Evolutionary conservation across 306 rosid genomes (phyloP).

Genomic region (Cicer cuneatum): DNA sequence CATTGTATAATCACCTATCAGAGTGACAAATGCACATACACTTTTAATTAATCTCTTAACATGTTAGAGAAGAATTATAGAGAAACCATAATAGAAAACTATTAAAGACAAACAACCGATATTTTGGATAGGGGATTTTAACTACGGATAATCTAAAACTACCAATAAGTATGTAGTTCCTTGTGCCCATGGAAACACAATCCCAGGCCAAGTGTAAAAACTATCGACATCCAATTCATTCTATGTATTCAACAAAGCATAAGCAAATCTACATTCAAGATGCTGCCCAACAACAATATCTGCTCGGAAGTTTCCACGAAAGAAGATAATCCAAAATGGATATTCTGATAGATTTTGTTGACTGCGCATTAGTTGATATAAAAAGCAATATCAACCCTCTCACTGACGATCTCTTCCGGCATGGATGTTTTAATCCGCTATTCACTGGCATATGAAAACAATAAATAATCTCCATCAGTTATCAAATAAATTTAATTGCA

Average conservation of each 20-base stretch:
- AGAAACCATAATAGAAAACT: not conserved
- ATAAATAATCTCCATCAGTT: not conserved
- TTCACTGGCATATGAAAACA: constrained; percentile 35
- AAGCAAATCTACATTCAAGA: constrained; percentile 32
- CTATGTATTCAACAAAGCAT: not conserved
- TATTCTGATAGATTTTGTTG: constrained; percentile 9
- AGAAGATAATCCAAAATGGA: constrained; percentile 23
- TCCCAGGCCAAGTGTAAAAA: constrained; percentile 28
- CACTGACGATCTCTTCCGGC: constrained; percentile 14
- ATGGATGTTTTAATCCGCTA: constrained; percentile 31
- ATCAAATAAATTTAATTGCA: constrained; percentile 43
- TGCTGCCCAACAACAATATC: constrained; percentile 25
- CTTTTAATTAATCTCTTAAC: not conserved
- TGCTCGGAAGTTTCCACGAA: constrained; percentile 7
- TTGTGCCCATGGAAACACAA: constrained; percentile 20
- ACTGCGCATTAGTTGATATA: constrained; percentile 1
- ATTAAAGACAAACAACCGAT: not conserved
- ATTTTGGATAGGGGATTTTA: constrained; percentile 13
- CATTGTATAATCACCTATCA: not conserved
- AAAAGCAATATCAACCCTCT: constrained; percentile 32
- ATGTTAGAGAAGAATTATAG: not conserved
- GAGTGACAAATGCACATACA: not conserved
- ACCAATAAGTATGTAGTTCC: not conserved
- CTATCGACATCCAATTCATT: constrained; percentile 29
- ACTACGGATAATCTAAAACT: not conserved